phyloP scores from a whole-genome alignment of 1,139 yeast species.

The Yueomyces sp. region DNA sequence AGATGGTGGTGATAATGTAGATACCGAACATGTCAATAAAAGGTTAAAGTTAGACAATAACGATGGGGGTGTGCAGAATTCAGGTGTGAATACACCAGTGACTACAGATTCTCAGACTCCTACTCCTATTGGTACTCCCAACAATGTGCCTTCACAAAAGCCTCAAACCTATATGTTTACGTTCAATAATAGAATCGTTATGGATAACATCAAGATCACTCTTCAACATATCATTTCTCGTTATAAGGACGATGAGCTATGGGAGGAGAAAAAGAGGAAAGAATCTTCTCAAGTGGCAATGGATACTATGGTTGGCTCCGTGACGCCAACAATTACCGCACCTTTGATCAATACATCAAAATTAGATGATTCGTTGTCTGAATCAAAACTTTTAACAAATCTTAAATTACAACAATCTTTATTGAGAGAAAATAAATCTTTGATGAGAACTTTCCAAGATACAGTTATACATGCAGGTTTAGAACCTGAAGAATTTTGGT shows the following conservation, averaged over 20 bases:
- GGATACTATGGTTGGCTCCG: conserved; percentile 19
- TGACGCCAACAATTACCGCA: conserved; percentile 4
- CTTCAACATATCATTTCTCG: conserved; percentile 63
- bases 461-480: conserved; percentile 73
- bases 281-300: conserved; percentile 8
- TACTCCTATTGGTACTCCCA: not conserved
- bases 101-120: not conserved
- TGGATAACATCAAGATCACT: conserved; percentile 61
- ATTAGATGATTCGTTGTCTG: conserved; percentile 33
- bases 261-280: conserved; percentile 20
- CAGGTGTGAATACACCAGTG: not conserved
- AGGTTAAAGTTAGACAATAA: not conserved
- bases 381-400: conserved; percentile 46
- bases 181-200: conserved; percentile 59
- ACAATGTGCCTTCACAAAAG: conserved; percentile 14
- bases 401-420: conserved; percentile 68
- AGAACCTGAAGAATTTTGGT: conserved; percentile 81
- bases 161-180: conserved; percentile 40
- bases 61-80: not conserved
- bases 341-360: conserved; percentile 27
- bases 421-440: conserved; percentile 53
- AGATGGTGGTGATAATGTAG: not conserved
- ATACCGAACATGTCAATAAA: not conserved
- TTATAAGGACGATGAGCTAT: conserved; percentile 39
- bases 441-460: conserved; percentile 71